Evolutionary conservation across 495 filamentous ascomycete species (phyloP).

Genomic region (Podospora pseudoanserina): DNA sequence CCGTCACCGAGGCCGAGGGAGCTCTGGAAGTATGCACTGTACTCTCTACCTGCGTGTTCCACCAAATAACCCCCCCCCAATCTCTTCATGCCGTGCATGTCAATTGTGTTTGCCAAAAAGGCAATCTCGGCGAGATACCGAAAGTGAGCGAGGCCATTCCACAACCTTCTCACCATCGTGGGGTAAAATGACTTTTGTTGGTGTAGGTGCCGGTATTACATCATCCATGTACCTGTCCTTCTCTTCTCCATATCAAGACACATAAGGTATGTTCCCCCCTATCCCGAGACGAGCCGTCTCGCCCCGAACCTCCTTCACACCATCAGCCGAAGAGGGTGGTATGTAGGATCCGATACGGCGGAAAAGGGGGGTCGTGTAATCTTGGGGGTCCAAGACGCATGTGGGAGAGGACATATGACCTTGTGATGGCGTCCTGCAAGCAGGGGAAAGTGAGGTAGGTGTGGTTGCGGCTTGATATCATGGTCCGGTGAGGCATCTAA

Average conservation of each 20-base stretch:
- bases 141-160: too few relatives aligned
- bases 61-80: too few relatives aligned
- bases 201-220: not conserved
- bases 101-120: too few relatives aligned
- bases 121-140: too few relatives aligned
- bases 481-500: not conserved
- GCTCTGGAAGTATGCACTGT: too few relatives aligned
- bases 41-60: too few relatives aligned
- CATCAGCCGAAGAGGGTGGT: not conserved
- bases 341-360: not conserved
- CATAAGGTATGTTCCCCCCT: not conserved
- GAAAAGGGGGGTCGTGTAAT: not conserved
- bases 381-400: not conserved
- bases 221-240: not conserved
- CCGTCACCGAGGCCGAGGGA: not conserved
- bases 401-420: not conserved
- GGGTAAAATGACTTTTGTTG: not conserved
- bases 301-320: not conserved
- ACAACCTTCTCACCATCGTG: too few relatives aligned
- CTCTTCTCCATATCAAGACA: not conserved
- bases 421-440: not conserved
- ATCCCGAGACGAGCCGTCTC: not conserved
- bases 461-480: not conserved
- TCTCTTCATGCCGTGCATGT: too few relatives aligned
- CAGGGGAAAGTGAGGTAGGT: not conserved